These are phyloP conservation scores for Pyrenula aspistea DNA, from an alignment of 495 filamentous ascomycete species.

Conservation along the genomic window DNA sequence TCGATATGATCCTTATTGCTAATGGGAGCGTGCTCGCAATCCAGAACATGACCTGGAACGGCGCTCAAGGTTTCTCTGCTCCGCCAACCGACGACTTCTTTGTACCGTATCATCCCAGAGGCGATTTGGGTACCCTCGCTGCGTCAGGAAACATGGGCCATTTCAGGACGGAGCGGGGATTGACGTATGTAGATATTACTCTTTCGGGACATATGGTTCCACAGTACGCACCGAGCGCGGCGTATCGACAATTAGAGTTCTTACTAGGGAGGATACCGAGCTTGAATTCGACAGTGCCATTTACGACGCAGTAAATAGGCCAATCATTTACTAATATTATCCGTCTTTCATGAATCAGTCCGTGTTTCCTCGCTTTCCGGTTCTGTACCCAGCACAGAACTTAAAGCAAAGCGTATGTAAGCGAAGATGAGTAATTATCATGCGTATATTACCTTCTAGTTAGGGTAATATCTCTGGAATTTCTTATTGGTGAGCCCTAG, in stretches of 20 bases:
- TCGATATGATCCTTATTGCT: constrained; percentile 43
- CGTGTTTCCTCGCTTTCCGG: too few relatives aligned
- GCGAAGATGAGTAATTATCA: too few relatives aligned
- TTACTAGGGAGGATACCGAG: constrained; percentile 47
- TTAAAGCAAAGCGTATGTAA: too few relatives aligned
- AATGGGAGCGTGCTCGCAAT: constrained; percentile 62
- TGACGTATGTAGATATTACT: constrained; percentile 52
- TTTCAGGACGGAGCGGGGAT: constrained; percentile 50
- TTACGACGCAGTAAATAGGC: constrained; percentile 24
- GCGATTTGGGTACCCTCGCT: constrained; percentile 23
- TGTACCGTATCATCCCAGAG: constrained; percentile 47
- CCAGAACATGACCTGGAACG: constrained; percentile 81
- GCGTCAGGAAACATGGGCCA: constrained; percentile 49
- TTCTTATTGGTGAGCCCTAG: too few relatives aligned
- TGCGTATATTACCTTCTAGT: too few relatives aligned
- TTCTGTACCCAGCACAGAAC: too few relatives aligned
- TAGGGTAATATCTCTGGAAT: too few relatives aligned
- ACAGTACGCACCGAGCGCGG: constrained; percentile 47
- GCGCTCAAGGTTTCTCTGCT: constrained; percentile 52
- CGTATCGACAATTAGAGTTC: constrained; percentile 58
- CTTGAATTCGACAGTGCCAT: constrained; percentile 18
- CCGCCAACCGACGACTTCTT: constrained; percentile 47
- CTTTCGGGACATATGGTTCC: constrained; percentile 56
- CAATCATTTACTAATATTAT: too few relatives aligned
- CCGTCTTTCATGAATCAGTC: too few relatives aligned